Conservation (phyloP, 208 protist genomes). For the Crithidia bombi region DNA sequence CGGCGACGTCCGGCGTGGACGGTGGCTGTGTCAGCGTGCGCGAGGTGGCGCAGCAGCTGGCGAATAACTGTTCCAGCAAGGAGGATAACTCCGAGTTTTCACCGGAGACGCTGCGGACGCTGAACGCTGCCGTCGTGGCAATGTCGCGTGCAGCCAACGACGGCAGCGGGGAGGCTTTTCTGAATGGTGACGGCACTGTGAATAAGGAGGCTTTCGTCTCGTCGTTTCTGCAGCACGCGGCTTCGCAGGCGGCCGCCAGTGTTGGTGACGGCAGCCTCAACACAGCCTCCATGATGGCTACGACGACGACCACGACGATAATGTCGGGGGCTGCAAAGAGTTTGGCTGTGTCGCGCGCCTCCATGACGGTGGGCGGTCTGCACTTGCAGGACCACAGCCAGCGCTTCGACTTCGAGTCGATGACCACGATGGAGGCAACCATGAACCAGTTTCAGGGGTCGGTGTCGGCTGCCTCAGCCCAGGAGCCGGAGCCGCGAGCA, state of each 20-base stretch:
- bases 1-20: conserved; percentile 16
- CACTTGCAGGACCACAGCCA: conserved; percentile 17
- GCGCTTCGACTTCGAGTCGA: conserved; percentile 7
- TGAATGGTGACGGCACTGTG: conserved; percentile 13
- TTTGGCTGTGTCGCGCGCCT: conserved; percentile 15
- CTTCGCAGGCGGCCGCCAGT: conserved; percentile 21
- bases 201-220: conserved; percentile 18
- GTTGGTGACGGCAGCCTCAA: conserved; percentile 28
- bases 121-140: conserved; percentile 7
- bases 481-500: conserved; percentile 15
- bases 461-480: background rate
- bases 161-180: background rate
- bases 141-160: conserved; percentile 17
- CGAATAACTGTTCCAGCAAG: conserved; percentile 7
- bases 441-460: conserved; percentile 25
- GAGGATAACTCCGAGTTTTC: conserved; percentile 2
- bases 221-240: conserved; percentile 26
- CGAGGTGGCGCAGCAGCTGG: conserved; percentile 20
- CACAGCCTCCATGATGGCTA: conserved; percentile 7
- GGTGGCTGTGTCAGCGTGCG: conserved; percentile 3
- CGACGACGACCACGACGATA: conserved; percentile 13
- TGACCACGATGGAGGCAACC: conserved; percentile 35
- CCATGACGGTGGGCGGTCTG: background rate
- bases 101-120: conserved; percentile 12
- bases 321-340: conserved; percentile 12